These are phyloP conservation scores for Gossypium bickii DNA, from an alignment of 345 rosid species.

Conservation along the genomic window DNA sequence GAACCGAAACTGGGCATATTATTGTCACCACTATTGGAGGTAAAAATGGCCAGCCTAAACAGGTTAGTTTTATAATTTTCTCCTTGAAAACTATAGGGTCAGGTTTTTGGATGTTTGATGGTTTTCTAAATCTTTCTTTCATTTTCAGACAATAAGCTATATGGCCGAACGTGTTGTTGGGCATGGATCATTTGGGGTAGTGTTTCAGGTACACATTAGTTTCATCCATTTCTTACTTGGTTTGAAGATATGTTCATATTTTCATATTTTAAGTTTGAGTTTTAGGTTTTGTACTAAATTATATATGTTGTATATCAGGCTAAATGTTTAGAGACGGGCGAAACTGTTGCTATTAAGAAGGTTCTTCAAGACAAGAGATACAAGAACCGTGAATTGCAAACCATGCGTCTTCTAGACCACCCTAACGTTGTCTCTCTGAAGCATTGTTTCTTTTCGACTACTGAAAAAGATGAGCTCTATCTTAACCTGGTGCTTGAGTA, in stretches of 20 bases:
- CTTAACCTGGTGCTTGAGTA: conserved; percentile 92
- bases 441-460: conserved; percentile 95
- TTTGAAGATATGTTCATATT: background rate
- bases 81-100: background rate
- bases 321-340: conserved; percentile 94
- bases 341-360: conserved; percentile 85
- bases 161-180: conserved; percentile 99
- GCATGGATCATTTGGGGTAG: conserved; percentile 94
- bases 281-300: conserved; percentile 5
- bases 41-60: conserved; percentile 73
- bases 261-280: background rate
- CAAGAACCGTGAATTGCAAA: conserved; percentile 95
- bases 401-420: conserved; percentile 95
- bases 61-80: conserved; percentile 36
- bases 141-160: conserved; percentile 71
- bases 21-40: conserved; percentile 85
- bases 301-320: conserved; percentile 47
- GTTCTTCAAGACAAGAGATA: conserved; percentile 94
- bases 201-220: conserved; percentile 60
- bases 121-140: conserved; percentile 1
- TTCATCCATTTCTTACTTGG: background rate
- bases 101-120: background rate
- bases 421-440: conserved; percentile 85
- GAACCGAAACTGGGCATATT: conserved; percentile 79
- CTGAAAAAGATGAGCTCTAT: conserved; percentile 85